phyloP scores from a whole-genome alignment of 768 basidiomycete species.

The Leccinum sublutescens region DNA sequence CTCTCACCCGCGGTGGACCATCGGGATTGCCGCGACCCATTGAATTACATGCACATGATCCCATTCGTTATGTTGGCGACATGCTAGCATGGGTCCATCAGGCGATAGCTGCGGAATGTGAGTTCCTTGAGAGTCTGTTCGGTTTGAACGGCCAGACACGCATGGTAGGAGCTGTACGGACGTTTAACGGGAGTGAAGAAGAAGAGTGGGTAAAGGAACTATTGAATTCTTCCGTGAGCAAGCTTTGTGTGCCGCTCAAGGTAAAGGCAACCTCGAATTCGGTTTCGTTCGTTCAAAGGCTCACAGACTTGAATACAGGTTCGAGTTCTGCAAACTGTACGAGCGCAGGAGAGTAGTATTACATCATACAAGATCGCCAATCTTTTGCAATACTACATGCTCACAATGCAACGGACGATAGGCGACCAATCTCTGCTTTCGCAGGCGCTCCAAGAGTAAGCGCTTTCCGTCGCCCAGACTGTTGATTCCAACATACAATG shows the following conservation, averaged over 20 bases:
- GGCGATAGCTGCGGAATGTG: constrained; percentile 89
- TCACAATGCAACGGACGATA: constrained; percentile 91
- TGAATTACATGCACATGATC: constrained; percentile 97
- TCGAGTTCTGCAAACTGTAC: constrained; percentile 90
- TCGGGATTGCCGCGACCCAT: constrained; percentile 88
- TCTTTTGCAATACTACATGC: constrained; percentile 89
- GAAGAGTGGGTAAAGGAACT: constrained; percentile 77
- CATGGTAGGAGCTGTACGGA: constrained; percentile 75
- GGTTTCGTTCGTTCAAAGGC: not conserved
- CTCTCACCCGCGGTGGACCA: constrained; percentile 85
- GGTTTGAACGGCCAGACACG: constrained; percentile 49
- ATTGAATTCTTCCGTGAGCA: constrained; percentile 79
- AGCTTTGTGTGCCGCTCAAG: constrained; percentile 86
- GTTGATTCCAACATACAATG: not conserved
- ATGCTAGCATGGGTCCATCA: constrained; percentile 99
- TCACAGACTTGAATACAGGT: constrained; percentile 42
- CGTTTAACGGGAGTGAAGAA: constrained; percentile 55
- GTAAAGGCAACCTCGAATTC: constrained; percentile 36
- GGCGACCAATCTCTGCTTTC: constrained; percentile 81
- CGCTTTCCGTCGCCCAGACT: not conserved
- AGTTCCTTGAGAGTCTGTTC: constrained; percentile 89
- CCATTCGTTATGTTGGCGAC: constrained; percentile 93
- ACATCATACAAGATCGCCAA: constrained; percentile 92
- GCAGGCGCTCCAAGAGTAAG: constrained; percentile 76
- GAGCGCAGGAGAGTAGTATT: constrained; percentile 91